A percentile compares a stretch with the other conserved stretches of the same genome.
phyloP scores from a whole-genome alignment of 495 filamentous ascomycete genomes.

The Monascus purpureus region DNA sequence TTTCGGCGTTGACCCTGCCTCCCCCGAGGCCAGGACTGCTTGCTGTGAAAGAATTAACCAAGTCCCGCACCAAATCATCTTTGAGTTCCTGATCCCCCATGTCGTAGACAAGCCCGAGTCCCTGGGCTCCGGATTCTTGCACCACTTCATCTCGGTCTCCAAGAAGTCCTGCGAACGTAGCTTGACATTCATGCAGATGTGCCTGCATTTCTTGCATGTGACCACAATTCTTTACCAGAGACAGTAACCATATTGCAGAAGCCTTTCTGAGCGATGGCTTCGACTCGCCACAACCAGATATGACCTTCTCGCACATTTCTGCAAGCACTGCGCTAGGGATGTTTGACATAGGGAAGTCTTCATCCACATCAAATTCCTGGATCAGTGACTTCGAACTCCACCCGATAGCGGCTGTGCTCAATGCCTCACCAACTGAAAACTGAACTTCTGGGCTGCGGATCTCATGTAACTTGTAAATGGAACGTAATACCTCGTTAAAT shows the following conservation, averaged over 20 bases:
- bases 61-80: slow-evolving; percentile 68
- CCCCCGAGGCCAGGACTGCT: slow-evolving; percentile 48
- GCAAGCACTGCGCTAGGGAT: slow-evolving; percentile 35
- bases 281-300: slow-evolving; percentile 59
- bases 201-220: slow-evolving; percentile 54
- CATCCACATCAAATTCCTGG: slow-evolving; percentile 49
- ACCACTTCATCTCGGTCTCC: slow-evolving; percentile 82
- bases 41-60: slow-evolving; percentile 78
- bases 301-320: slow-evolving; percentile 47
- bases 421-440: slow-evolving; percentile 76
- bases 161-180: slow-evolving; percentile 75
- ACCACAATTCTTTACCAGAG: slow-evolving; percentile 83
- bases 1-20: slow-evolving; percentile 72
- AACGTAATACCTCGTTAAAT: slow-evolving; percentile 36
- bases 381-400: slow-evolving; percentile 58
- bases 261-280: slow-evolving; percentile 83
- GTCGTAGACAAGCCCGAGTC: slow-evolving; percentile 81
- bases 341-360: slow-evolving; percentile 22
- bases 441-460: slow-evolving; percentile 73
- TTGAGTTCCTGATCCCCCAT: slow-evolving; percentile 70
- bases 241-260: slow-evolving; percentile 84
- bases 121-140: slow-evolving; percentile 86
- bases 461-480: slow-evolving; percentile 63
- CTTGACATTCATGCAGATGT: slow-evolving; percentile 64
- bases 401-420: slow-evolving; percentile 59